Evolutionary conservation across 2,329 filamentous ascomycete genomes (phyloP), one percentile per base, ranked within the genome.

Genomic region (Diaporthe ampelina): DNA sequence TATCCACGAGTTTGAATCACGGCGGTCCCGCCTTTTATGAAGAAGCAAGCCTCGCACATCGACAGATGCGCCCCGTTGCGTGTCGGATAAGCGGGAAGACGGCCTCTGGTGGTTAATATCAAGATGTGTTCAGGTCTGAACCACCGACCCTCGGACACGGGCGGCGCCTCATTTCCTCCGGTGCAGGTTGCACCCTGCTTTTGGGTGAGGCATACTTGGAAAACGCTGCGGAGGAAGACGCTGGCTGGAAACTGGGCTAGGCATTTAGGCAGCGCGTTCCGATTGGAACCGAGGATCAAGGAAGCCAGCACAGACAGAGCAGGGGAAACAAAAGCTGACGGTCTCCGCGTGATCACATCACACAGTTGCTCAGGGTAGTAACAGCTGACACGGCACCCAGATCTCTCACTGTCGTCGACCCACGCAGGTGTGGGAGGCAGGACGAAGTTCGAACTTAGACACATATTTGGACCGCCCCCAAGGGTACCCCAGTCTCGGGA

Each of bases 61-160:
- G n/a, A 40, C n/a, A 9, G 48, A 21, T n/a, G 32, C 40, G 48
- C 21, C 48, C 48, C 72, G 48, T 56, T 32, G 17, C 43, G 26
- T n/a, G 40, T 69, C 70, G 70, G 70, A 67, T 61, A 68, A 10
- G n/a, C 70, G 59, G 70, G 73, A 72, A 69, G 52, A 15, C 35
- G 56, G 43, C 73, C 52, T 24, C 43, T 26, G 54, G 32, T 58
- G 59, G 40, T 45, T 63, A 52, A 74, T 45, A 73, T 68, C 37
- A 35, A 43, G 15, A 24, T 26, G 24, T 8, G 24, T 8, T 58
- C 26, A 56, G n/a, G 13, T 56, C 52, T 48, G 43, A 26, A 54
- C 26, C 29, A 48, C 29, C 19, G 37, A 15, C n/a, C 19, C 48
- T 24, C 26, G 67, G 24, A 48, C 65, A 21, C 24, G 52, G 24